A percentile compares a stretch with the other conserved stretches of the same genome.
Evolutionary conservation across 495 filamentous ascomycete species (phyloP).

Genomic region (Gamarada debralockiae): DNA sequence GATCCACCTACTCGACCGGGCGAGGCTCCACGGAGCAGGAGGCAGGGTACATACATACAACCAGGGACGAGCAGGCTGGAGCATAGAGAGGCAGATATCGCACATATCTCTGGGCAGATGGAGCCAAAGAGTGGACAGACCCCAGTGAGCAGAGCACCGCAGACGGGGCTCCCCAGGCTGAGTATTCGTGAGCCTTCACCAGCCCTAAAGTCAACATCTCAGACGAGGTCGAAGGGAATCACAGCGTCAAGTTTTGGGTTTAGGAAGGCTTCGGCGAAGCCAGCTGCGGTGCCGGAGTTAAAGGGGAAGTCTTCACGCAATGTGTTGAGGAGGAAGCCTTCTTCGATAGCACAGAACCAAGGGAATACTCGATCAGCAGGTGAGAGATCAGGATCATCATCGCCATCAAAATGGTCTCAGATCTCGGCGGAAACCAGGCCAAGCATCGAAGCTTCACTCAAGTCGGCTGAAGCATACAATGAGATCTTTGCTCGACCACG

Average conservation of each 20-base stretch:
- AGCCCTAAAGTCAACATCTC: slow-evolving; percentile 4
- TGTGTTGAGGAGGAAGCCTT: slow-evolving; percentile 43
- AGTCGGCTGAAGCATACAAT: slow-evolving; percentile 22
- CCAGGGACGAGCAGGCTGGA: slow-evolving; percentile 6
- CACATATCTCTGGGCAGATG: slow-evolving; percentile 15
- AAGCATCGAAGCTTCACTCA: slow-evolving; percentile 28
- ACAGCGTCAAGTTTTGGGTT: slow-evolving; percentile 19
- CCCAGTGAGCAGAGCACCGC: slow-evolving; percentile 1
- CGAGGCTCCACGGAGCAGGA: slow-evolving; percentile 18
- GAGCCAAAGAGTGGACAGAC: slow-evolving; percentile 3
- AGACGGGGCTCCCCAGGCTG: slow-evolving; percentile 16
- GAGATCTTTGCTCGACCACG: slow-evolving; percentile 22
- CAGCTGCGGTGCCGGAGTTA: slow-evolving; percentile 17
- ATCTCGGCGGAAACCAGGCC: slow-evolving; percentile 26
- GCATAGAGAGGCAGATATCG: slow-evolving; percentile 17
- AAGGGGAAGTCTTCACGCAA: slow-evolving; percentile 32
- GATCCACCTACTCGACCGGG: slow-evolving; percentile 24
- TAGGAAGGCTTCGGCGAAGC: slow-evolving; percentile 19
- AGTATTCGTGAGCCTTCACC: slow-evolving; percentile 20
- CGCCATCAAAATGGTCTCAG: slow-evolving; percentile 16
- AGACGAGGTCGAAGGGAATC: slow-evolving; percentile 3
- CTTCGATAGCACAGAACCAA: slow-evolving; percentile 37
- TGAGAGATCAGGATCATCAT: slow-evolving; percentile 16
- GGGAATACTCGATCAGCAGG: background rate
- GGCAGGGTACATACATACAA: slow-evolving; percentile 16